phyloP scores from a whole-genome alignment of 345 rosid genomes.

The Eucalyptus grandis region DNA sequence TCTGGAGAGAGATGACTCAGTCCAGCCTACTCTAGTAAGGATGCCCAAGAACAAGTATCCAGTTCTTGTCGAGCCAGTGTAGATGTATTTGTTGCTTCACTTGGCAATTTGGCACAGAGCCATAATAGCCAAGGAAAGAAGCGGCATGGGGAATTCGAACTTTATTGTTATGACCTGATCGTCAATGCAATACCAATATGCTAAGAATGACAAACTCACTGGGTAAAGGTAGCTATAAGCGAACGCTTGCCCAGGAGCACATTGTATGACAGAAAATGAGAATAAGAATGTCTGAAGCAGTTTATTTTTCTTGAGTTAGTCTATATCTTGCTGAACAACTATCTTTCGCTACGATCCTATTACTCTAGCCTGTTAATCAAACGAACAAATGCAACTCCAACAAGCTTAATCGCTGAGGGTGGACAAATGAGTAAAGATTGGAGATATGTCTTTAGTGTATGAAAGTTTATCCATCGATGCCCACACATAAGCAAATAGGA shows the following conservation, averaged over 20 bases:
- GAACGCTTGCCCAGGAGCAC: neutral
- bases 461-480: neutral
- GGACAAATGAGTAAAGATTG: neutral
- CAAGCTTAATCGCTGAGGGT: neutral
- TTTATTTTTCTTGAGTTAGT: neutral
- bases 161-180: neutral
- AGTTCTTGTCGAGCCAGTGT: conserved; percentile 21
- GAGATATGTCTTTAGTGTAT: neutral
- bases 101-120: neutral
- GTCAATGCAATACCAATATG: neutral
- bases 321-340: neutral
- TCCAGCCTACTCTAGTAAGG: conserved; percentile 59
- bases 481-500: neutral
- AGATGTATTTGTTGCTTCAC: neutral
- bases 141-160: neutral
- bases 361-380: neutral
- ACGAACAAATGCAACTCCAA: neutral
- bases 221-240: neutral
- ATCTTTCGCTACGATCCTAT: neutral
- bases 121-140: neutral
- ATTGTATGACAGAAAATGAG: neutral
- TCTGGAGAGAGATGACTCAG: conserved; percentile 38
- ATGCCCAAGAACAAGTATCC: conserved; percentile 59
- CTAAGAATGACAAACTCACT: neutral
- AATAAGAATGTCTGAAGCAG: neutral